These are phyloP conservation scores for Podospora didyma DNA, from an alignment of 495 filamentous ascomycete species.

Conservation along the genomic window DNA sequence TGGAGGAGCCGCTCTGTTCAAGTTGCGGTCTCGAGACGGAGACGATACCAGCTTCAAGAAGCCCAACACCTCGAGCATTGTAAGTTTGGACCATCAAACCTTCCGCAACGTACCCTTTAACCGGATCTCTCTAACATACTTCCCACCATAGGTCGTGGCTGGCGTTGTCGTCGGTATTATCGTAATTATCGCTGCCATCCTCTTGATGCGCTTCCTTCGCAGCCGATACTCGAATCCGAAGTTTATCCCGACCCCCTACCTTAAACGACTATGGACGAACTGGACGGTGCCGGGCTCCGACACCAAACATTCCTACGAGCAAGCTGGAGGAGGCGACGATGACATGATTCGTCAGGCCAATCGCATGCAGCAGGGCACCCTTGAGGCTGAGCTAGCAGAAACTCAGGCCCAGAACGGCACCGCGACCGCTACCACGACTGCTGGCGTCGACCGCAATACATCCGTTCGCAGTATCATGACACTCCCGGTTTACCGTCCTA, in stretches of 20 bases:
- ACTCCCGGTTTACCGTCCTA: constrained; percentile 69
- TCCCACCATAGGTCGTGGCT: constrained; percentile 15
- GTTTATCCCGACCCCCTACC: constrained; percentile 52
- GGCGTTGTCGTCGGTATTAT: constrained; percentile 18
- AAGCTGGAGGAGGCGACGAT: constrained; percentile 16
- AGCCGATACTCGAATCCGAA: constrained; percentile 43
- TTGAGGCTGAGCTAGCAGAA: constrained; percentile 13
- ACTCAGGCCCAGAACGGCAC: constrained; percentile 6
- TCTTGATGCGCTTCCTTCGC: constrained; percentile 17
- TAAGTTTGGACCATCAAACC: neutral
- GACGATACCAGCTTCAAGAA: neutral
- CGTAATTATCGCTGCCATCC: constrained; percentile 12
- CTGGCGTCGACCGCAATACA: constrained; percentile 73
- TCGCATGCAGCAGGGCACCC: constrained; percentile 17
- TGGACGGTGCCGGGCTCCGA: constrained; percentile 43
- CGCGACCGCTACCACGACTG: constrained; percentile 16
- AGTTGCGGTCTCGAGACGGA: constrained; percentile 6
- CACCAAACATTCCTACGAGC: constrained; percentile 16
- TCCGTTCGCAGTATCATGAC: constrained; percentile 91
- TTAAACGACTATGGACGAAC: constrained; percentile 58
- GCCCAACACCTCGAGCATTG: constrained; percentile 10
- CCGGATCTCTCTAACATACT: neutral
- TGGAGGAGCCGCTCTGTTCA: neutral
- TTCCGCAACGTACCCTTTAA: neutral
- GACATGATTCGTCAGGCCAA: constrained; percentile 21